Evolutionary conservation across 2,329 filamentous ascomycete species (phyloP).

Genomic region (Venturia aucupariae): DNA sequence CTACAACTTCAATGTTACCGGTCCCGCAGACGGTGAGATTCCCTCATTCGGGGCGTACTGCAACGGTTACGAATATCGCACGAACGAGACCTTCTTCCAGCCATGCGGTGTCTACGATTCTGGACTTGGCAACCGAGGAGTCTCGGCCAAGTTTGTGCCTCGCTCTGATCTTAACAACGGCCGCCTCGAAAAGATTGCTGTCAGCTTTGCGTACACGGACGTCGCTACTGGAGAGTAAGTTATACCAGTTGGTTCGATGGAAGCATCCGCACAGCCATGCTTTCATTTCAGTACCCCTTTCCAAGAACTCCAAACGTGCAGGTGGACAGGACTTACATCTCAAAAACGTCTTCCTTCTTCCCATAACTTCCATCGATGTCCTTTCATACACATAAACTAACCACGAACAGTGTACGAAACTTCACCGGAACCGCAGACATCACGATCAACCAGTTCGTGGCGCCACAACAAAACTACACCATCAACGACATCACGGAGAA

Average conservation of each 20-base stretch:
- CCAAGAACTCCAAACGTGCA: too few relatives aligned
- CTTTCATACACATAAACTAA: background rate
- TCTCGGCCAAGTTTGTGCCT: background rate
- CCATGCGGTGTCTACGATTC: background rate
- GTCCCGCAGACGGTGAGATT: slow-evolving; percentile 17
- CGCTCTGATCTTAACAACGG: background rate
- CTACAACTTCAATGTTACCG: slow-evolving; percentile 21
- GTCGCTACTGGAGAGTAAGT: background rate
- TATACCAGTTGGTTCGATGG: background rate
- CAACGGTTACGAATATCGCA: slow-evolving; percentile 19
- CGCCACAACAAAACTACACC: background rate
- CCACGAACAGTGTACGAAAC: background rate
- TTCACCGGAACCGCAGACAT: background rate
- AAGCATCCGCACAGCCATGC: too few relatives aligned
- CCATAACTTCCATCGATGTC: background rate
- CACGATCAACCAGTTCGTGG: background rate
- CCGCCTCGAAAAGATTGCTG: background rate
- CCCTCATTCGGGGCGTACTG: slow-evolving; percentile 18
- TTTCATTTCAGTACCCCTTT: too few relatives aligned
- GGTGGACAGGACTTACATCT: too few relatives aligned
- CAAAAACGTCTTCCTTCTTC: background rate
- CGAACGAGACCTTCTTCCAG: background rate
- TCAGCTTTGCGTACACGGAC: background rate
- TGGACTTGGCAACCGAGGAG: background rate
- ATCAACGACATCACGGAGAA: background rate